phyloP scores from a whole-genome alignment of 1,284 basidiomycete genomes.

The Thelephora terrestris region DNA sequence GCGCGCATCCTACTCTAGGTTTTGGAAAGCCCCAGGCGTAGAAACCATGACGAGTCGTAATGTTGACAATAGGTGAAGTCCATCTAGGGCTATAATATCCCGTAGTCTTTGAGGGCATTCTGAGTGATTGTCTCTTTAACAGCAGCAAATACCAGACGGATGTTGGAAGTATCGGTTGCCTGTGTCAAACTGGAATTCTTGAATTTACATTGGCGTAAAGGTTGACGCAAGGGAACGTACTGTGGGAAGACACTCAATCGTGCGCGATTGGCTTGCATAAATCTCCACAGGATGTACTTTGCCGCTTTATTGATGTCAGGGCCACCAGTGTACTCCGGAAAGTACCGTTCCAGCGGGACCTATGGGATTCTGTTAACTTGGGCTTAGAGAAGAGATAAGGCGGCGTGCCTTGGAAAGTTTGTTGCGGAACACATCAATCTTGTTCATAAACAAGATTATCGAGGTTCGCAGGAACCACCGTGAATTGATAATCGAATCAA shows the following conservation, averaged over 20 bases:
- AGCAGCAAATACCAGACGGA: conserved; percentile 89
- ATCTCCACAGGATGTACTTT: conserved; percentile 96
- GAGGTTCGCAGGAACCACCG: conserved; percentile 92
- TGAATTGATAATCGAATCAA: conserved; percentile 94
- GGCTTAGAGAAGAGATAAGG: not conserved
- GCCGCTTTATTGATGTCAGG: conserved; percentile 95
- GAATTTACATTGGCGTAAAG: not conserved
- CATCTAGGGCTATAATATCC: conserved; percentile 42
- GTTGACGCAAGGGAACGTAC: conserved; percentile 38
- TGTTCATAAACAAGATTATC: conserved; percentile 90
- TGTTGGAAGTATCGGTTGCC: conserved; percentile 72
- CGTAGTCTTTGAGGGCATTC: conserved; percentile 78
- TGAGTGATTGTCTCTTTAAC: conserved; percentile 97
- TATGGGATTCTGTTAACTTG: conserved; percentile 14
- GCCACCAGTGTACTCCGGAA: conserved; percentile 92
- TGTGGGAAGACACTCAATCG: conserved; percentile 87
- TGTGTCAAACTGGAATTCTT: conserved; percentile 51
- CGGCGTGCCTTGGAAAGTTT: conserved; percentile 72
- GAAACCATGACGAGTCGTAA: no score
- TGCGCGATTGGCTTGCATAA: conserved; percentile 91
- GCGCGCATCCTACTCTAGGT: no score
- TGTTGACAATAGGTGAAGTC: no score
- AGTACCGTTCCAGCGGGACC: conserved; percentile 83
- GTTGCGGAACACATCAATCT: conserved; percentile 92
- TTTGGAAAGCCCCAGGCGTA: no score